Evolutionary conservation across 148 eudicot species (phyloP), one percentile per base, ranked within the genome.

Genomic region (Drosera capensis): DNA sequence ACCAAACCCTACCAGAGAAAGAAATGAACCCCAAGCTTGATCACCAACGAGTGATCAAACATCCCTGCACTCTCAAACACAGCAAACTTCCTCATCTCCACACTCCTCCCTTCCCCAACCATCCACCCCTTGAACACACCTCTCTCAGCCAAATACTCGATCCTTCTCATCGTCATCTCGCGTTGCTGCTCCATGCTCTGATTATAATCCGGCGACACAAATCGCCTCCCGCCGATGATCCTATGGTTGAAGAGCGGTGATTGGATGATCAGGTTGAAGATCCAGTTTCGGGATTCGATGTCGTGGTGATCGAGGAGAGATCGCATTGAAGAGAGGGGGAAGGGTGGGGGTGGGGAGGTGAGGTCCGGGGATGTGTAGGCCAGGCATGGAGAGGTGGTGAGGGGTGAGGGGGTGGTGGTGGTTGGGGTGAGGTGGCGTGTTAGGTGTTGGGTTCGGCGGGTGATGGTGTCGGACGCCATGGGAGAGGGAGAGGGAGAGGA

Each of bases 111-210:
- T 15, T 58, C 59, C 2, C 53, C 64, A 7, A 82, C 76, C 1
- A 83, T 46, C 86, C 86, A 87, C 0, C 86, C 71, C 14, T 66
- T 40, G 7, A 77, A 87, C 7, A 83, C 83, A 0, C 94, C 96
- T 1, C 50, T 49, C 5, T 71, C 73, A 16, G 48, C 14, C 57
- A 87, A 36, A 25, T 72, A 79, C 67, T 48, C 64, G 20, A 87
- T 67, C 34, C 94, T 39, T 48, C 35, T 70, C 73, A 82, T 29
- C 0, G 94, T 82, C 50, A 76, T 60, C 63, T 74, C 94, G 40
- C 94, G 60, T 62, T 87, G 86, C 55, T 79, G 76, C 45, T 87
- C 90, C 90, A 77, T 82, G 6, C 82, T 56, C 28, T 74, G 80
- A 24, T 82, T 83, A 41, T 72, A 83, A 43, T 83, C 86, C 2